Base-by-base conservation (phyloP, 306 rosid species). In the Benincasa hispida region DNA sequence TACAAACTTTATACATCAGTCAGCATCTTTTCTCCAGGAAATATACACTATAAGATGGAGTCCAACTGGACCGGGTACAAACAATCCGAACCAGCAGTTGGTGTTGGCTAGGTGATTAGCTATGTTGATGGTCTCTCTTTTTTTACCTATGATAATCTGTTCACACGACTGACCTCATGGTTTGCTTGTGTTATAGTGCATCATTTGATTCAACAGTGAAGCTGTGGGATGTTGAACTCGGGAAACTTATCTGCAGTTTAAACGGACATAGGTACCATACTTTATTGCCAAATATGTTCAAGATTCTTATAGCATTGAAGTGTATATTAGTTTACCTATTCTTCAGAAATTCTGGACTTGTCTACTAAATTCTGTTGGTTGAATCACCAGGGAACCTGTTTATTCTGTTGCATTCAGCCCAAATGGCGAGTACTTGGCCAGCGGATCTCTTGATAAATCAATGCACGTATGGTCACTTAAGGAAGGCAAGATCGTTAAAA, bases 371-470 rank as follows among this genome's bases (percentile, higher is more conserved):
- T 1, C 55, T 3, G 18, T 47, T 35, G 14, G 22, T 47, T 70
- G 70, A 81, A 79, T 82, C 45, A 2, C 73, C 80, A 86, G 89
- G 87, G 86, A 83, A 8, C 87, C 96, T 77, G 98, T 94, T 61
- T 94, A 94, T 81, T 89, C 98, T 5, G 88, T 94, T 80, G 96
- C 98, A 76, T 94, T 90, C 84, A 94, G 97, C 79, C 98, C 97
- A 13, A 87, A 86, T 74, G 97, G 98, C 1, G 96, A 91, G 85
- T 94, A 89, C 85, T 77, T 94, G 82, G 96, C 94, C 8, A 94
- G 97, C 80, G 98, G 98, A 76, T 88, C 98, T 76, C 86, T 90
- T 78, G 98, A 94, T 80, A 91, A 81, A 85, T 87, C 88, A 68
- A 80, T 94, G 88, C 88, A 89, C 65, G 81, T 94, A 82, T 94